Evolutionary conservation across 805 yeast genomes (phyloP), one percentile per base, ranked within the genome.

Genomic region (Isabelozyma pseudorhagii): DNA sequence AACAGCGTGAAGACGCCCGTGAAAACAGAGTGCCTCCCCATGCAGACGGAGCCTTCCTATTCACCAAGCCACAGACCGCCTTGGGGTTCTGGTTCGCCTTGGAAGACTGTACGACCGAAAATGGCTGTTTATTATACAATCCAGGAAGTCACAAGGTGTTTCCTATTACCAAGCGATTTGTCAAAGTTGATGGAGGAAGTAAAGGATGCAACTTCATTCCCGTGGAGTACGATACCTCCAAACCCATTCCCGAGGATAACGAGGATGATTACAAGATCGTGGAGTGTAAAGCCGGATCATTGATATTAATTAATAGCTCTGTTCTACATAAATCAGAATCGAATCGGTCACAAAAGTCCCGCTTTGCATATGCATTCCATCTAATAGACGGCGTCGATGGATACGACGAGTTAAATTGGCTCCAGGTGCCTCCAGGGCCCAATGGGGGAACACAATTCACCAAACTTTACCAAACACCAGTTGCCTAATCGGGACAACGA

Each of bases 41-140:
- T 58, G 87, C 84, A 47, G 96, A 88, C 62, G 90, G 83, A 2
- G 82, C 82, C 2, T 88, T 88, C 56, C 70, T 88, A 25, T 87
- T 74, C 64, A 87, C 94, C 0, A 71, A 81, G 14, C 96, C 96
- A 3, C 83, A 79, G 46, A 69, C 81, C 2, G 89, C 91, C 0
- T 63, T 87, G 39, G 96, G 96, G 2, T 88, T 85, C 61, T 87
- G 96, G 96, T 81, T 83, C 60, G 92, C 94, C 0, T 66, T 87
- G 53, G 90, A 88, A 57, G 87, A 85, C 57, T 87, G 94, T 62
- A 82, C 85, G 1, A 50, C 62, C 1, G 68, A 66, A 5, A 87
- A 87, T 63, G 94, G 96, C 0, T 86, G 93, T 50, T 68, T 87
- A 15, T 78, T 82, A 50, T 86, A 77, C 57, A 72, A 79, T 13